phyloP scores from a whole-genome alignment of 106 monocot genomes.

The Dendrobium chrysotoxum region DNA sequence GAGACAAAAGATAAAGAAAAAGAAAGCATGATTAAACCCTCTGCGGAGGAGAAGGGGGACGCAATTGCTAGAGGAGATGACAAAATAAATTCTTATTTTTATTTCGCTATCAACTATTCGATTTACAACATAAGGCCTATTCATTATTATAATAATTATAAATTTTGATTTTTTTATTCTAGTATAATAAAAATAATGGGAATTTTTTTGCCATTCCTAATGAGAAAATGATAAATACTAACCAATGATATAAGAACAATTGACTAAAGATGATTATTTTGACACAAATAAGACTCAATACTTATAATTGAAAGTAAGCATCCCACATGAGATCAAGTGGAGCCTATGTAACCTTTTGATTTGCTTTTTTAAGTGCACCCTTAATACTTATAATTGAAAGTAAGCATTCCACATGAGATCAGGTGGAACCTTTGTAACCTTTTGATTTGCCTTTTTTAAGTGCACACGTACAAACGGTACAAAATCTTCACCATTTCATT shows the following conservation, averaged over 20 bases:
- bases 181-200: background rate
- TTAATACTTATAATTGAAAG: background rate
- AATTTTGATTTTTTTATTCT: background rate
- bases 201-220: background rate
- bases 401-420: background rate
- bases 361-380: background rate
- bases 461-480: background rate
- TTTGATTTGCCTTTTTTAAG: too few species aligned
- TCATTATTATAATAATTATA: background rate
- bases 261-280: background rate
- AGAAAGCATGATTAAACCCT: too few species aligned
- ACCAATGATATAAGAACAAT: background rate
- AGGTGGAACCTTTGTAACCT: background rate
- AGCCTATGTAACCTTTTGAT: background rate
- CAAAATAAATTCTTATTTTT: background rate
- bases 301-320: background rate
- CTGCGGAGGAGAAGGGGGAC: too few species aligned
- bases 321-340: background rate
- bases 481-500: background rate
- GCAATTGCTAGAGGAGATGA: too few species aligned
- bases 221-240: background rate
- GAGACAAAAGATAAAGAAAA: background rate
- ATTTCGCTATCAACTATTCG: background rate
- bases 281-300: background rate
- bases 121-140: background rate